Evolutionary conservation across 2,329 filamentous ascomycete genomes (phyloP).

Genomic region (Pseudocercospora fuligena): DNA sequence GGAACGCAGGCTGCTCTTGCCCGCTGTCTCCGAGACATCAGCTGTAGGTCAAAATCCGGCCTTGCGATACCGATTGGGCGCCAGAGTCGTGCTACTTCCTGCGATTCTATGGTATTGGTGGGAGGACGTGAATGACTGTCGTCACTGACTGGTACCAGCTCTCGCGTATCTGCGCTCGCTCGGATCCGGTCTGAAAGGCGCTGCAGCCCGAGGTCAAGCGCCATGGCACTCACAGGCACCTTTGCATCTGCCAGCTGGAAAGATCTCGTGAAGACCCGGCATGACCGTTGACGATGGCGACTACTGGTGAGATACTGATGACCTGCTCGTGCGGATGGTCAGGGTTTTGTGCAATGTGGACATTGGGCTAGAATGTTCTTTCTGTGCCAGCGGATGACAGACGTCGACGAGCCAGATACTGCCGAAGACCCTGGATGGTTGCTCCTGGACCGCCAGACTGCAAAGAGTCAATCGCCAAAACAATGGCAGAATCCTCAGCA

Average conservation of each 20-base stretch:
- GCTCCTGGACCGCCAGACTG: no score
- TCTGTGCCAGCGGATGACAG: background rate
- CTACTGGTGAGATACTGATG: background rate
- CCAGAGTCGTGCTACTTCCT: conserved; percentile 3
- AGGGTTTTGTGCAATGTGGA: background rate
- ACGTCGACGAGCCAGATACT: background rate
- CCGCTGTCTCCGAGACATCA: conserved; percentile 11
- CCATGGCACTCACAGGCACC: background rate
- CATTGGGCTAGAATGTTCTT: background rate
- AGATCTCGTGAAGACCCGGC: background rate
- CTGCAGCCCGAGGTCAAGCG: background rate
- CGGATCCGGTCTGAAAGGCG: background rate
- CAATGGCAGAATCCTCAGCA: no score
- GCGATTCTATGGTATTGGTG: background rate
- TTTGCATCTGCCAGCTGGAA: background rate
- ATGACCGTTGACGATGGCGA: background rate
- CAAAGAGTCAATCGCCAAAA: no score
- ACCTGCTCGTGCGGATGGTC: background rate
- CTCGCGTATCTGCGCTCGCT: conserved; percentile 4
- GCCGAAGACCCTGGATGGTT: no score
- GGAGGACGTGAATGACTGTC: background rate
- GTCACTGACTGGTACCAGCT: conserved; percentile 6
- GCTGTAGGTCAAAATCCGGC: conserved; percentile 11
- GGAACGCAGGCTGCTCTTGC: conserved; percentile 2
- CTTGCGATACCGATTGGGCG: conserved; percentile 11